phyloP scores from a whole-genome alignment of 2,329 filamentous ascomycete species.

The Fusarium agapanthi region DNA sequence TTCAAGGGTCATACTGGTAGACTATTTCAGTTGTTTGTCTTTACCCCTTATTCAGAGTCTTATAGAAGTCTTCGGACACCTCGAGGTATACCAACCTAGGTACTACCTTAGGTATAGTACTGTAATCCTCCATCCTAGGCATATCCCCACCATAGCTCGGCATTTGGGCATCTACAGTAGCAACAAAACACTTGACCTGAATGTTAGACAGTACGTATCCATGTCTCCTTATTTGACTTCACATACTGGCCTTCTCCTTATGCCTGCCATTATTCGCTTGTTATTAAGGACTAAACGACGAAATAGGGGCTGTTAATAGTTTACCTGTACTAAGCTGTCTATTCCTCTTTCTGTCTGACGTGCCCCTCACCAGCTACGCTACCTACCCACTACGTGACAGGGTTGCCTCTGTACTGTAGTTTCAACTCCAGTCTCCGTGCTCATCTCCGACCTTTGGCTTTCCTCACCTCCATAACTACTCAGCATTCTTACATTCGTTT shows the following conservation, averaged over 20 bases:
- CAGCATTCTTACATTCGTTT: conserved; percentile 27
- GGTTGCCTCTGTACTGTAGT: conserved; percentile 11
- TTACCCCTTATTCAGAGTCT: background rate
- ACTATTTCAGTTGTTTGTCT: background rate
- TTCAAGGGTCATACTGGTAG: background rate
- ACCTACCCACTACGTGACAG: conserved; percentile 9
- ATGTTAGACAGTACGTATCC: background rate
- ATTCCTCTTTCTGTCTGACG: conserved; percentile 36
- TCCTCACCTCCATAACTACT: background rate
- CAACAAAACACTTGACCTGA: background rate
- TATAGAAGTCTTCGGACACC: background rate
- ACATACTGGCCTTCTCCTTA: background rate
- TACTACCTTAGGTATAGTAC: background rate
- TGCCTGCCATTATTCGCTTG: background rate
- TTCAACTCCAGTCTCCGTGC: conserved; percentile 22
- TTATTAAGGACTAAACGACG: background rate
- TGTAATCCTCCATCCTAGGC: background rate
- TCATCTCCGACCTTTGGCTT: conserved; percentile 14
- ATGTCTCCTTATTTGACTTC: background rate
- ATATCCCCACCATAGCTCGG: conserved; percentile 15
- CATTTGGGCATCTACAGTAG: background rate
- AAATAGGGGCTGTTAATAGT: conserved; percentile 10
- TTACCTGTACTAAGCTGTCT: conserved; percentile 15
- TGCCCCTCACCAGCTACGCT: conserved; percentile 34
- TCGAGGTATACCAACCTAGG: background rate